These are phyloP conservation scores for Chaetomium fimeti DNA, from an alignment of 495 filamentous ascomycete genomes.

Conservation along the genomic window DNA sequence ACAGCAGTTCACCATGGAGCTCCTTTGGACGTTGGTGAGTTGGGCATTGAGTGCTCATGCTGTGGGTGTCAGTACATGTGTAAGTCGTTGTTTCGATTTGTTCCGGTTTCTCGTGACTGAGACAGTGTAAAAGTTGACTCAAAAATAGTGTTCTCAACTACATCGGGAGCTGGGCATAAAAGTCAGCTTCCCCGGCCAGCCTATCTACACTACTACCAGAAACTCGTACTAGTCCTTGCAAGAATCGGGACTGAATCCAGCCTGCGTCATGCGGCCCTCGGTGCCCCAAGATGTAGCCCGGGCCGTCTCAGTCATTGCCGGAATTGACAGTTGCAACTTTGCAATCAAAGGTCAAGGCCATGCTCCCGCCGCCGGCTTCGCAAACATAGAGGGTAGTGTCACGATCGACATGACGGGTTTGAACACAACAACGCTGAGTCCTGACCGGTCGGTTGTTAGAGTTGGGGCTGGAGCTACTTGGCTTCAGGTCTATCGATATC, in stretches of 20 bases:
- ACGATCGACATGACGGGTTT: constrained; percentile 45
- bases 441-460: constrained; percentile 22
- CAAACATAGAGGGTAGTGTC: constrained; percentile 44
- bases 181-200: neutral
- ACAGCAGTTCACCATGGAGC: neutral
- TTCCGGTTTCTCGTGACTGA: neutral
- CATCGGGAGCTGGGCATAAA: neutral
- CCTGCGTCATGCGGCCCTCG: neutral
- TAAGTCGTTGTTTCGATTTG: neutral
- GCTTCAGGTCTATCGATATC: constrained; percentile 37
- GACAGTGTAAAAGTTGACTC: neutral
- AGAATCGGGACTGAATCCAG: neutral
- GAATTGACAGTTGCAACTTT: neutral
- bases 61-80: neutral
- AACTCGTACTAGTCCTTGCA: neutral
- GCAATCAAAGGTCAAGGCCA: constrained; percentile 14
- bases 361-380: constrained; percentile 10
- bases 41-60: neutral
- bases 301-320: constrained; percentile 4
- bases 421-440: constrained; percentile 23
- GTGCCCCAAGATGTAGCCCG: neutral
- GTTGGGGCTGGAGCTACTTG: constrained; percentile 39
- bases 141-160: neutral
- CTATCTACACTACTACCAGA: neutral
- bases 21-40: neutral